A percentile compares a stretch with the other conserved stretches of the same genome.
These are phyloP conservation scores for Candida ficus DNA, from an alignment of 805 yeast genomes.

Conservation along the genomic window DNA sequence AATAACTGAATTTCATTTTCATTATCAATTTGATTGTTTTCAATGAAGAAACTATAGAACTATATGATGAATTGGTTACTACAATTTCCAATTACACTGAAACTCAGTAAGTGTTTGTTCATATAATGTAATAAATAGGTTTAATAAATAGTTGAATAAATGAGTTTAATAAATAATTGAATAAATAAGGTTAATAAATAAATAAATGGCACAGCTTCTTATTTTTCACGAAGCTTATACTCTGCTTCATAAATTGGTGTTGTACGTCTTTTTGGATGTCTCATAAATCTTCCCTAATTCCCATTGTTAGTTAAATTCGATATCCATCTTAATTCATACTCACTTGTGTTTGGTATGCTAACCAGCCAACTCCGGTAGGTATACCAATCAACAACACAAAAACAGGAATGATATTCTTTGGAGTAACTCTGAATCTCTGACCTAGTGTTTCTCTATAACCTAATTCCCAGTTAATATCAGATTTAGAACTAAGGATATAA, in stretches of 20 bases:
- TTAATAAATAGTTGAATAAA: no score
- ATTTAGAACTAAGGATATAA: neutral
- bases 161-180: constrained; percentile 4
- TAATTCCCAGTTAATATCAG: constrained; percentile 1
- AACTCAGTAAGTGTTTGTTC: no score
- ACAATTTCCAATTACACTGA: no score
- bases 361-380: constrained; percentile 20
- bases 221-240: constrained; percentile 12
- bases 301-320: neutral
- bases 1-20: no score
- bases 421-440: constrained; percentile 21
- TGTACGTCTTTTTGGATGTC: constrained; percentile 20
- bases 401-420: constrained; percentile 19
- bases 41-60: no score
- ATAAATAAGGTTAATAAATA: constrained; percentile 4
- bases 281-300: constrained; percentile 19
- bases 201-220: neutral
- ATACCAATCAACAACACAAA: constrained; percentile 16
- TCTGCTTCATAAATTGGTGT: constrained; percentile 21
- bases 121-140: no score
- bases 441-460: constrained; percentile 22
- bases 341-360: constrained; percentile 20
- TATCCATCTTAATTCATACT: neutral
- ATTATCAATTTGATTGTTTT: no score
- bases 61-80: no score